Evolutionary conservation across 1,284 basidiomycete genomes (phyloP), one percentile per base, ranked within the genome.

Genomic region (Veloboletus limbatus): DNA sequence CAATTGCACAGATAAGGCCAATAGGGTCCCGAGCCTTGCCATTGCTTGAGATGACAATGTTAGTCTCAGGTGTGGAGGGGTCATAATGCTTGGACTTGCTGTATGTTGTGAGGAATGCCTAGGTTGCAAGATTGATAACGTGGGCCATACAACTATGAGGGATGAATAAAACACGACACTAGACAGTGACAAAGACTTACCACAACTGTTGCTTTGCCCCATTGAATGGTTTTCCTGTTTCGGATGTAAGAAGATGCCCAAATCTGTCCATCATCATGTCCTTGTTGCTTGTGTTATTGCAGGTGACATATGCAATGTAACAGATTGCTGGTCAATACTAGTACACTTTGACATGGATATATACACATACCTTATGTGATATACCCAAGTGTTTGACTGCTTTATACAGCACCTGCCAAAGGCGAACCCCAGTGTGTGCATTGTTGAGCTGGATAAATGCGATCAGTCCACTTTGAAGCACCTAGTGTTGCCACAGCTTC

Each of bases 21-120:
- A 63, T 46, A 9, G 46, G 49, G 40, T 63, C 55, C 11, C 2
- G 6, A 31, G 21, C 28, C 9, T 26, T 27, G 18, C 44, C 7
- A 8, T 27, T 24, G 14, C 32, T 18, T 2, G 22, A 25, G 16
- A 35, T 14, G 14, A 39, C 5, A n/a, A 44, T 46, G 18, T 3
- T 14, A n/a, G n/a, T n/a, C n/a, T n/a, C n/a, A n/a, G n/a, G n/a
- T n/a, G n/a, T n/a, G n/a, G n/a, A n/a, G n/a, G 22, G 35, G n/a
- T 25, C 35, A 25, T 24, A 25, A 8, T 35, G 20, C 21, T 35
- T 35, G 10, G 34, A 21, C 13, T n/a, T 35, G 34, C 34, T 35
- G 6, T 35, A n/a, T 14, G 34, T 14, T 21, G 28, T 13, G 6
- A 41, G 40, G 10, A 41, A 24, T 3, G 8, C 22, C 24, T 42